These are phyloP conservation scores for Lasiodiplodia sp. DNA, from an alignment of 2,329 filamentous ascomycete genomes.

Conservation along the genomic window DNA sequence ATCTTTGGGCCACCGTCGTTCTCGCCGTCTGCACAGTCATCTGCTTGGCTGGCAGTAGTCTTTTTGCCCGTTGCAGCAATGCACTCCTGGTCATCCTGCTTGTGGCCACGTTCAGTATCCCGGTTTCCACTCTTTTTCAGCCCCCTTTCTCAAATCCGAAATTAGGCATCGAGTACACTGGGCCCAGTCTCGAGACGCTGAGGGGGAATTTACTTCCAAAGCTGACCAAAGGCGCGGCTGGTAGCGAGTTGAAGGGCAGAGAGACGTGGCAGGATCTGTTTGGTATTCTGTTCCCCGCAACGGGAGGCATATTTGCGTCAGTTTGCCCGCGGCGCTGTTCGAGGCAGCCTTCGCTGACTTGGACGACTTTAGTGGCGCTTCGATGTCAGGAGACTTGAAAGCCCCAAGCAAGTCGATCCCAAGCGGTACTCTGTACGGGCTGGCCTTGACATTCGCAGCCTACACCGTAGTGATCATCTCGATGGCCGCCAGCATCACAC, in stretches of 20 bases:
- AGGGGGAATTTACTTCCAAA: conserved; percentile 75
- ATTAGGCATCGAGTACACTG: conserved; percentile 77
- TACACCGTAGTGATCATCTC: conserved; percentile 81
- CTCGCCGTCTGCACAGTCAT: conserved; percentile 75
- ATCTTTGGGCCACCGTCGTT: conserved; percentile 76
- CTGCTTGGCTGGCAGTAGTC: conserved; percentile 79
- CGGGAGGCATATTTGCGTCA: conserved; percentile 65
- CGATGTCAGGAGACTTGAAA: conserved; percentile 87
- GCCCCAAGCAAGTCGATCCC: conserved; percentile 86
- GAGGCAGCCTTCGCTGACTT: conserved; percentile 3
- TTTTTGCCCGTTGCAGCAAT: conserved; percentile 83
- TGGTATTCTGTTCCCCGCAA: conserved; percentile 82
- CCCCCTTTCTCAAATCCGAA: conserved; percentile 70
- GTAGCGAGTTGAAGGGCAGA: conserved; percentile 66
- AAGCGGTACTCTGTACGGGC: conserved; percentile 80
- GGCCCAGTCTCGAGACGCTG: conserved; percentile 74
- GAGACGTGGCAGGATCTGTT: conserved; percentile 83
- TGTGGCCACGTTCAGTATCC: conserved; percentile 80
- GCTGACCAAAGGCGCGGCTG: conserved; percentile 68
- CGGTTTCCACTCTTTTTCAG: conserved; percentile 74
- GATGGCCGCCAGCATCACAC: conserved; percentile 78
- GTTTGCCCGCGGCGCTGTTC: conserved; percentile 33
- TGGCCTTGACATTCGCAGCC: conserved; percentile 76
- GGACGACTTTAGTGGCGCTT: conserved; percentile 69
- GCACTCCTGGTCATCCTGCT: conserved; percentile 74